Evolutionary conservation across 495 filamentous ascomycete genomes (phyloP), one percentile per base, ranked within the genome.

Genomic region (Amorphotheca resinae): DNA sequence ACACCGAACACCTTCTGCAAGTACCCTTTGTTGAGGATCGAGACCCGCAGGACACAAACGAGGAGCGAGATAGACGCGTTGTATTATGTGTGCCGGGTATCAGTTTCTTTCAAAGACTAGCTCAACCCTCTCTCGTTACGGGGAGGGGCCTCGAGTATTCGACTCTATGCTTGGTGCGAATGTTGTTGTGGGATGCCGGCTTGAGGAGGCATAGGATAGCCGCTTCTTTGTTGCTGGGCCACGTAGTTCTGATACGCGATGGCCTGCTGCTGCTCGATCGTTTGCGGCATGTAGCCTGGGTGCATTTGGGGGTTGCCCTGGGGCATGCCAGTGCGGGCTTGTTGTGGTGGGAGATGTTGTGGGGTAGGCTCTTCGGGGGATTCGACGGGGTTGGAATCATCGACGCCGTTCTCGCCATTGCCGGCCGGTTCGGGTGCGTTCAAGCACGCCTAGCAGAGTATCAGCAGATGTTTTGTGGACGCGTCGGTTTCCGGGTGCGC

Each of bases 341-440:
- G 61, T 50, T 78, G 76, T 9, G 68, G 71, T 0, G 76, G 76
- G 2, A 79, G 57, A 42, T 77, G 73, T 15, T 69, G 67, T 46
- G 67, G 72, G 30, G 70, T 47, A 31, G 73, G 71, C 48, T 80
- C 76, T 48, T 80, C 76, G 34, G 76, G 76, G 9, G 76, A 79
- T 22, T 80, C 76, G 56, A 73, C 73, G 33, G 70, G 60, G 49
- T 74, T 70, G 22, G 53, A 49, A 46, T 77, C 82, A 48, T 95
- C 87, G 50, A 95, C 83, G 38, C 91, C 91, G 50, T 95, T 95
- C 57, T 93, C 84, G 54, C 76, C 79, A 53, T 77, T 77, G 30
- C 73, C 73, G n/a, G 83, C 70, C n/a, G 88, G 86, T 62, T 98
- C 91, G 42, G 91, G 93, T 20, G 91, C 91, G 62, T 98, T 98